Base-by-base conservation (phyloP, 1,284 basidiomycete genomes). In the Cutaneotrichosporon mucoides region DNA sequence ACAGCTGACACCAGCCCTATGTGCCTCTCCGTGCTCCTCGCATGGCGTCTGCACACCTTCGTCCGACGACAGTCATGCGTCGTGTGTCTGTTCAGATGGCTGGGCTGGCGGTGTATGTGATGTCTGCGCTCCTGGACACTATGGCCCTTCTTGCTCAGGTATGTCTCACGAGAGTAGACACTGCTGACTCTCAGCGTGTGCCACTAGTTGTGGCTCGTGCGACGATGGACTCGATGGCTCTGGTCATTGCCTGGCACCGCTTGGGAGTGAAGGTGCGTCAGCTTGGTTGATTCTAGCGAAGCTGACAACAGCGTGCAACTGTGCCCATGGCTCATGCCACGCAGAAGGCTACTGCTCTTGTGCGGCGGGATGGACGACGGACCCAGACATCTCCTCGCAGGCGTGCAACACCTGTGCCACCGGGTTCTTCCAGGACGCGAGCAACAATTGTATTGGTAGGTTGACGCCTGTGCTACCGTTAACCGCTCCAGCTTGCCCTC, bases 291-390 rank as follows among this genome's bases (percentile, higher is more conserved):
- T 58, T 41, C 11, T 16, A 15, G 16, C 16, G 6, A 5, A 43
- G 11, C 53, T 58, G 48, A 56, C 38, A 35, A 37, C 58, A 79
- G 78, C 66, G 1, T 81, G 80, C 61, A 68, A 75, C 47, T 81
- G 80, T 60, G 40, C 65, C 0, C 75, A 78, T 54, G 80, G 80
- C 1, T 66, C 73, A 1, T 81, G 80, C 59, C 59, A 62, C 0
- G 54, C 67, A 0, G 55, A 63, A 8, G 64, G 66, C 4, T 65
- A 66, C 3, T 81, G 80, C 62, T 55, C 34, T 1, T 81, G 80
- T 62, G 72, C 76, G 2, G 73, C 79, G 4, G 80, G 80, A 1
- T 81, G 75, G 71, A 64, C 62, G 4, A 72, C 71, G 4, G 73
- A 75, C 51, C 35, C 64, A 4, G 58, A 67, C 1, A 50, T 33